Evolutionary conservation across 371 early-diverging fungal species (phyloP).

Genomic region (Mortierella sp.): DNA sequence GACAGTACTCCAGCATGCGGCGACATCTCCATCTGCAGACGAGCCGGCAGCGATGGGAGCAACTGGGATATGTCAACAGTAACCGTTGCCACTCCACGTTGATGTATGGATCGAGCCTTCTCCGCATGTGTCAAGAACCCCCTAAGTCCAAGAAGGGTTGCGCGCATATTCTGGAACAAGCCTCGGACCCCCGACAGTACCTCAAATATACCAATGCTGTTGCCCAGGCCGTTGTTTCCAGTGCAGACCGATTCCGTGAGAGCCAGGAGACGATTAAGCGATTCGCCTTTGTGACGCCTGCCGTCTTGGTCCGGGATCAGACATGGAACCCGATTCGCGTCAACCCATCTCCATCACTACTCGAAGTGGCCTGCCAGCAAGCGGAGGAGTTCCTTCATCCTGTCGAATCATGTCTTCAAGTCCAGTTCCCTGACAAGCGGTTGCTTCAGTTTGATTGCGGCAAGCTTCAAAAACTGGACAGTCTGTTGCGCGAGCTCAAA

Average conservation of each 20-base stretch:
- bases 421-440: constrained; percentile 89
- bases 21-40: constrained; percentile 34
- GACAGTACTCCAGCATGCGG: constrained; percentile 42
- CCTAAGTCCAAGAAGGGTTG: constrained; percentile 26
- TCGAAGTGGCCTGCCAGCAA: constrained; percentile 19
- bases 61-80: constrained; percentile 46
- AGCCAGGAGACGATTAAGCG: constrained; percentile 66
- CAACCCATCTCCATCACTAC: constrained; percentile 5
- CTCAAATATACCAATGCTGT: constrained; percentile 44
- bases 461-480: constrained; percentile 88
- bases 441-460: constrained; percentile 93
- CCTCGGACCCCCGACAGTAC: constrained; percentile 37
- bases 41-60: constrained; percentile 39
- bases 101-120: constrained; percentile 39
- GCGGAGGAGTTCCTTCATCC: constrained; percentile 69
- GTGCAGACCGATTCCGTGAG: constrained; percentile 62
- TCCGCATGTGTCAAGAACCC: constrained; percentile 30
- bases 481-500: constrained; percentile 81
- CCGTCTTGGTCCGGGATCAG: constrained; percentile 61
- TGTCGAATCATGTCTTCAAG: constrained; percentile 71
- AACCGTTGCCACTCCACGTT: constrained; percentile 36
- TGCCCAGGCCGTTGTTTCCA: constrained; percentile 61
- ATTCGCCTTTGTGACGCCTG: constrained; percentile 82
- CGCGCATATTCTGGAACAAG: constrained; percentile 29
- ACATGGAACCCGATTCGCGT: constrained; percentile 39